These are phyloP conservation scores for Nevesoporus exiguus DNA, from an alignment of 768 basidiomycete species.

Conservation along the genomic window DNA sequence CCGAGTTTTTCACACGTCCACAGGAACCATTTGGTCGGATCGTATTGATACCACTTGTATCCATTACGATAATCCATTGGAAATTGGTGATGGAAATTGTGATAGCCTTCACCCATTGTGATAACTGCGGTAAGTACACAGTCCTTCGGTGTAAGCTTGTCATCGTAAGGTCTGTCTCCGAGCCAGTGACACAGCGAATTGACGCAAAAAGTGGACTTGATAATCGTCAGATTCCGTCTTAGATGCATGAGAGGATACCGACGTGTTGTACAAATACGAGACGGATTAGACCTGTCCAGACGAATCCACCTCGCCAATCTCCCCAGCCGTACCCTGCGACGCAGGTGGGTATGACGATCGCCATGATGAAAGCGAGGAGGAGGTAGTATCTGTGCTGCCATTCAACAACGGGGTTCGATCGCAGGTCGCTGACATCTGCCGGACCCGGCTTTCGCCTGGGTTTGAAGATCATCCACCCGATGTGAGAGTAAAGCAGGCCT, in stretches of 20 bases:
- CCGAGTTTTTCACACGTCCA: conserved; percentile 44
- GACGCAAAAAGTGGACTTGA: conserved; percentile 86
- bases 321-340: conserved; percentile 21
- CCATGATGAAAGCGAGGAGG: conserved; percentile 59
- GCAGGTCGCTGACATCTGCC: conserved; percentile 80
- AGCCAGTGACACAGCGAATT: conserved; percentile 95
- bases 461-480: conserved; percentile 89
- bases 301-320: conserved; percentile 25
- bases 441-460: conserved; percentile 81
- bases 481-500: conserved; percentile 78
- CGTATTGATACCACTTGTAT: conserved; percentile 83
- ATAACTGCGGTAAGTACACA: conserved; percentile 81
- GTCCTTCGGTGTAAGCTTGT: conserved; percentile 89
- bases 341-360: conserved; percentile 61
- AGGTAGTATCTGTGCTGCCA: conserved; percentile 86
- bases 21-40: conserved; percentile 88
- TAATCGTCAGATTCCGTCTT: neutral
- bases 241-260: conserved; percentile 28
- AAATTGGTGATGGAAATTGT: conserved; percentile 95
- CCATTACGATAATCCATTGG: conserved; percentile 95
- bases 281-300: conserved; percentile 42
- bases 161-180: conserved; percentile 84
- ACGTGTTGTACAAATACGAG: conserved; percentile 83
- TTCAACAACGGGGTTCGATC: conserved; percentile 67
- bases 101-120: conserved; percentile 94